Percentiles rank a stretch among this genome's conserved stretches.
These are phyloP conservation scores for Mercurialis annua DNA, from an alignment of 345 rosid species.

Conservation along the genomic window DNA sequence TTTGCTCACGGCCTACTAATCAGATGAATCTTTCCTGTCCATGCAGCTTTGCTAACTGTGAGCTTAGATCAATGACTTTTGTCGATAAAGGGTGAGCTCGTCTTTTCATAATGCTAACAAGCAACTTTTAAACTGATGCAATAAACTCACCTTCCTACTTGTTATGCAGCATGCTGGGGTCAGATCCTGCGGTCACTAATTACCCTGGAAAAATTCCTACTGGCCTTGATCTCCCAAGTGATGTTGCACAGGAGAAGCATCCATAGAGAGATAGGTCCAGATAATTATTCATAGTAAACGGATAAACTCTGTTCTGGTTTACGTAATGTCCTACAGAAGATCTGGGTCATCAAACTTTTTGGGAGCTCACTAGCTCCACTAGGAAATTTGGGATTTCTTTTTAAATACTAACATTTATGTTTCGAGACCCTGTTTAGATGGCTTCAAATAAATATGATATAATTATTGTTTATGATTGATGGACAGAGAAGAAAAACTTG, in stretches of 20 bases:
- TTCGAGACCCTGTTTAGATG: neutral
- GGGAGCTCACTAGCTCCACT: neutral
- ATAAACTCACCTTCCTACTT: neutral
- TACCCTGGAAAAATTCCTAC: conserved; percentile 52
- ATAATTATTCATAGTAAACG: neutral
- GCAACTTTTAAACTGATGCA: neutral
- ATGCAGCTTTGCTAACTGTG: conserved; percentile 71
- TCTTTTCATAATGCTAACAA: neutral
- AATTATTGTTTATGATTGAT: too few species aligned
- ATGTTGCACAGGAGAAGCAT: conserved; percentile 35
- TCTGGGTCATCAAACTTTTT: neutral
- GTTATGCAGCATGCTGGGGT: conserved; percentile 41
- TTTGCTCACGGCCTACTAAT: too few species aligned
- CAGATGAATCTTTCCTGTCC: conserved; percentile 10
- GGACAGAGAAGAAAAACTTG: too few species aligned
- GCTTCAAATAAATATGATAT: neutral
- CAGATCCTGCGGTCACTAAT: conserved; percentile 43
- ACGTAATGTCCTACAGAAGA: neutral
- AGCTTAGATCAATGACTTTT: conserved; percentile 62
- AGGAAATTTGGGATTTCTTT: neutral
- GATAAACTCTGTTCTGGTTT: neutral
- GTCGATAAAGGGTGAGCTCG: conserved; percentile 58
- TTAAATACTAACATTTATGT: too few species aligned
- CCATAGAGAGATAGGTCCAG: conserved; percentile 4
- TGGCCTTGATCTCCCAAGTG: conserved; percentile 58